These are phyloP conservation scores for Melastoma candidum DNA, from an alignment of 441 rosid genomes.

Conservation along the genomic window DNA sequence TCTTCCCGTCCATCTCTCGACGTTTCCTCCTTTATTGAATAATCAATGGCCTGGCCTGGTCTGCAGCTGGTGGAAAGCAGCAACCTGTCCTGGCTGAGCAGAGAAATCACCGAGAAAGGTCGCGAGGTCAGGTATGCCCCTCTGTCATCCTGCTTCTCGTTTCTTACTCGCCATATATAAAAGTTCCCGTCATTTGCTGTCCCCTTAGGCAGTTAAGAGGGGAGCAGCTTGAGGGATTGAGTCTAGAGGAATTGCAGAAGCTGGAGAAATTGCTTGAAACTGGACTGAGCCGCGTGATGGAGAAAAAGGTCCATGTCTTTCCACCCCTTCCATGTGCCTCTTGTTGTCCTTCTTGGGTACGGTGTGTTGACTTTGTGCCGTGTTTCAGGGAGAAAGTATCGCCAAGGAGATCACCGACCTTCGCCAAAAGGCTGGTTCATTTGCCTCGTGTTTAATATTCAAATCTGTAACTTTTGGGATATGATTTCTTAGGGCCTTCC, in stretches of 20 bases:
- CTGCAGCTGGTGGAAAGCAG: slow-evolving; percentile 20
- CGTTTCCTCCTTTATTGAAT: neutral
- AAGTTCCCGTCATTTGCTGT: neutral
- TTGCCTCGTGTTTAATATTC: slow-evolving; percentile 21
- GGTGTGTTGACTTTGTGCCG: neutral
- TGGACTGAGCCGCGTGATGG: slow-evolving; percentile 17
- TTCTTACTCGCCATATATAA: neutral
- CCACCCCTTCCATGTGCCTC: neutral
- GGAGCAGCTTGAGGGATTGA: slow-evolving; percentile 28
- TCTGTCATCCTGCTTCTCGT: neutral
- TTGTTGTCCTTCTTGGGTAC: neutral
- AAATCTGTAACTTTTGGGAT: slow-evolving; percentile 11
- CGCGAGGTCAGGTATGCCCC: slow-evolving; percentile 26
- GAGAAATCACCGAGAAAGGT: slow-evolving; percentile 26
- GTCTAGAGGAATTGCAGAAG: slow-evolving; percentile 15
- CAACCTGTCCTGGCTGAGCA: slow-evolving; percentile 15
- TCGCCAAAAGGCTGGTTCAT: slow-evolving; percentile 21
- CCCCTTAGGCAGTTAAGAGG: slow-evolving; percentile 26
- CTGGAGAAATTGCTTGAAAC: slow-evolving; percentile 21
- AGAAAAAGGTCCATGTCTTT: slow-evolving; percentile 23
- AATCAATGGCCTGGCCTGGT: neutral
- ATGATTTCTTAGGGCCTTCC: neutral
- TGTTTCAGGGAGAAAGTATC: slow-evolving; percentile 19
- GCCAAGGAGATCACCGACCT: slow-evolving; percentile 21
- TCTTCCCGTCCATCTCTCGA: neutral